Evolutionary conservation across 768 basidiomycete genomes (phyloP).

Genomic region (Russula foetens): DNA sequence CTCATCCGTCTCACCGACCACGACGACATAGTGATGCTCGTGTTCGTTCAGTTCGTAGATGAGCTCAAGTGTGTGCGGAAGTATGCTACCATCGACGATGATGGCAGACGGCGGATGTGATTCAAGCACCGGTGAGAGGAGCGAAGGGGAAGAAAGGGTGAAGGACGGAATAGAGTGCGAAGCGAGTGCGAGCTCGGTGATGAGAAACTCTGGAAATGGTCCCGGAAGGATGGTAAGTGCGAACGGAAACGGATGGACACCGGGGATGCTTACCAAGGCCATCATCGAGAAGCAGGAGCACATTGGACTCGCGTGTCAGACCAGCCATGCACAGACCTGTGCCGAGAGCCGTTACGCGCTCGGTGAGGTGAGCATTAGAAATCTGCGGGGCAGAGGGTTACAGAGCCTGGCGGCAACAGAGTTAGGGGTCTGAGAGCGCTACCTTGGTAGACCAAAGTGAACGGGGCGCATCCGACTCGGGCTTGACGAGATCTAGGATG

Average conservation of each 20-base stretch:
- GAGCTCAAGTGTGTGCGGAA: constrained; percentile 63
- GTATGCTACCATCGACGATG: constrained; percentile 56
- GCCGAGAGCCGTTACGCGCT: constrained; percentile 64
- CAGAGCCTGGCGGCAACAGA: neutral
- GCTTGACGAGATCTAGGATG: constrained; percentile 55
- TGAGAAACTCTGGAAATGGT: constrained; percentile 53
- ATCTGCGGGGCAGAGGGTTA: constrained; percentile 38
- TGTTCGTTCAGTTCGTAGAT: constrained; percentile 52
- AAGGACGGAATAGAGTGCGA: constrained; percentile 60
- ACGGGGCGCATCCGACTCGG: constrained; percentile 57
- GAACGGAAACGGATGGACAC: neutral
- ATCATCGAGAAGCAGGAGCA: constrained; percentile 74
- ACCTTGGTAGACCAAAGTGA: constrained; percentile 80
- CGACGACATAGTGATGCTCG: constrained; percentile 48
- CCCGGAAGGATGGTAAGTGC: constrained; percentile 4
- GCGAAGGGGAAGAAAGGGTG: constrained; percentile 48
- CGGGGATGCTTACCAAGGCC: constrained; percentile 44
- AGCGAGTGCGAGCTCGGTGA: constrained; percentile 72
- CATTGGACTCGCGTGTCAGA: constrained; percentile 52
- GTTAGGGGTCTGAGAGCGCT: neutral
- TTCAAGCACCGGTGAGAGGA: constrained; percentile 61
- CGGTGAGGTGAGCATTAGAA: constrained; percentile 62
- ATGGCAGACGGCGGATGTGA: constrained; percentile 64
- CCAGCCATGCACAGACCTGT: constrained; percentile 56
- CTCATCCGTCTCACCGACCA: constrained; percentile 56